A percentile compares a stretch with the other conserved stretches of the same genome.
phyloP scores from a whole-genome alignment of 2,329 filamentous ascomycete genomes.

The Apiospora kogelbergensis region DNA sequence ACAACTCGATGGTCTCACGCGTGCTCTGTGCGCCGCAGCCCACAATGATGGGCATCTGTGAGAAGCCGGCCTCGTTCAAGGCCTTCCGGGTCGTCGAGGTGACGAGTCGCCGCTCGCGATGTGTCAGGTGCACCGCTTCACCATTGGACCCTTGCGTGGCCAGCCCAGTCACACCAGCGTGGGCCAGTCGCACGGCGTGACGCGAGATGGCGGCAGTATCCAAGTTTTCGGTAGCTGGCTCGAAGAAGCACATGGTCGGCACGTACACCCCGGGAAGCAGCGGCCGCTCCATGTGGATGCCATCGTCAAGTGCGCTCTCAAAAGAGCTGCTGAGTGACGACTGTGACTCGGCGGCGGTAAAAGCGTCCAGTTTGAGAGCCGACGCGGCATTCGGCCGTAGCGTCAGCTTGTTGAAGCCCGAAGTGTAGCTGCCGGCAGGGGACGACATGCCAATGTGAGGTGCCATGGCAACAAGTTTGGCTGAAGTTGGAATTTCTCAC shows the following conservation, averaged over 20 bases:
- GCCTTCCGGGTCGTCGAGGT: constrained; percentile 69
- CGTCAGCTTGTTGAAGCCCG: constrained; percentile 26
- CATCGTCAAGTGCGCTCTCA: constrained; percentile 27
- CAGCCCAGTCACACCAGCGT: constrained; percentile 71
- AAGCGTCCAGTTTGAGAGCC: constrained; percentile 12
- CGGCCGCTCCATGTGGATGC: constrained; percentile 32
- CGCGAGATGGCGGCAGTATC: constrained; percentile 61
- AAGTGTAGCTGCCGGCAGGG: constrained; percentile 33
- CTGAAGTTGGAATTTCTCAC: background rate
- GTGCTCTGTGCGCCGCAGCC: constrained; percentile 74
- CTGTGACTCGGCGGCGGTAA: constrained; percentile 18
- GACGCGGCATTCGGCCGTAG: constrained; percentile 23
- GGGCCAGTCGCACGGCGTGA: constrained; percentile 68
- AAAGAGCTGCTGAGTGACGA: constrained; percentile 27
- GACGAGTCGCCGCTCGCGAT: constrained; percentile 67
- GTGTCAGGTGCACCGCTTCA: constrained; percentile 76
- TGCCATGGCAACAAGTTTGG: constrained; percentile 26
- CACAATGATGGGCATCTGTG: constrained; percentile 69
- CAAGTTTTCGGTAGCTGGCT: constrained; percentile 63
- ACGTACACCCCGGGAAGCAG: constrained; percentile 64
- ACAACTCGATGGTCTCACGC: constrained; percentile 69
- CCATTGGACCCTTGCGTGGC: constrained; percentile 81
- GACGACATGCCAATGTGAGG: constrained; percentile 38
- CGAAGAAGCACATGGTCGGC: constrained; percentile 74
- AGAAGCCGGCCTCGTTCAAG: constrained; percentile 65